Percentiles rank a stretch among this genome's conserved stretches.
Evolutionary conservation across 1,139 yeast genomes (phyloP).

Genomic region (Suzukiozyma palmioleophila): DNA sequence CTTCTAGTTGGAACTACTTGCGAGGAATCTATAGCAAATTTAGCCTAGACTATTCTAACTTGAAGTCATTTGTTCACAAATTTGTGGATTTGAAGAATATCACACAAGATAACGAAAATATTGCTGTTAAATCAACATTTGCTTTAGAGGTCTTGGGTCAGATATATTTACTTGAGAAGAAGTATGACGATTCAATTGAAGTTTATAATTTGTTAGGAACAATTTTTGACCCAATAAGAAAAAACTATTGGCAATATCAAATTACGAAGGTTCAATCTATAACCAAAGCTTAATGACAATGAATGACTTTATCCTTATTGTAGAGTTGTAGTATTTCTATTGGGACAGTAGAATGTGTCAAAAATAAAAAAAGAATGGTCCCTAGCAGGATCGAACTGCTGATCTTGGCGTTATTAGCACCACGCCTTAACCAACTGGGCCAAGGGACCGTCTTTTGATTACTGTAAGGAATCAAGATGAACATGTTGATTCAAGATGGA

Average conservation of each 20-base stretch:
- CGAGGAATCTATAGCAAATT: conserved; percentile 50
- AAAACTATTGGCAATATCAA: conserved; percentile 56
- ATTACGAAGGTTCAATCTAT: conserved; percentile 9
- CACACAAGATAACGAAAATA: conserved; percentile 11
- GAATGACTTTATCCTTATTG: too few relatives aligned
- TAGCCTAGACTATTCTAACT: conserved; percentile 22
- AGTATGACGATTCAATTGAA: conserved; percentile 27
- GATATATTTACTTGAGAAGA: conserved; percentile 31
- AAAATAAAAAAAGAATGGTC: conserved; percentile 49
- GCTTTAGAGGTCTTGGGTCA: conserved; percentile 67
- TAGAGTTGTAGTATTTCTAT: too few relatives aligned
- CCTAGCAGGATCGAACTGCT: conserved; percentile 82
- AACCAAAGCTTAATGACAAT: background rate
- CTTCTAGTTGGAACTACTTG: conserved; percentile 85
- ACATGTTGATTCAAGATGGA: too few relatives aligned
- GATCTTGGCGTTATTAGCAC: conserved; percentile 80
- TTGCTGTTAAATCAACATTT: conserved; percentile 44
- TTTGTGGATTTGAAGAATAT: conserved; percentile 31
- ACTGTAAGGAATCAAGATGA: too few relatives aligned
- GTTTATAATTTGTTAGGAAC: conserved; percentile 47
- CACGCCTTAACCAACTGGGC: conserved; percentile 86
- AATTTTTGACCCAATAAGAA: conserved; percentile 64
- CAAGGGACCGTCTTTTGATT: conserved; percentile 50
- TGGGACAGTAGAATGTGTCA: too few relatives aligned
- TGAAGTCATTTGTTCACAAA: conserved; percentile 41